Percentiles rank a stretch among this genome's conserved stretches.
phyloP scores from a whole-genome alignment of 1,284 basidiomycete species.

The Microbotryum scabiosae region DNA sequence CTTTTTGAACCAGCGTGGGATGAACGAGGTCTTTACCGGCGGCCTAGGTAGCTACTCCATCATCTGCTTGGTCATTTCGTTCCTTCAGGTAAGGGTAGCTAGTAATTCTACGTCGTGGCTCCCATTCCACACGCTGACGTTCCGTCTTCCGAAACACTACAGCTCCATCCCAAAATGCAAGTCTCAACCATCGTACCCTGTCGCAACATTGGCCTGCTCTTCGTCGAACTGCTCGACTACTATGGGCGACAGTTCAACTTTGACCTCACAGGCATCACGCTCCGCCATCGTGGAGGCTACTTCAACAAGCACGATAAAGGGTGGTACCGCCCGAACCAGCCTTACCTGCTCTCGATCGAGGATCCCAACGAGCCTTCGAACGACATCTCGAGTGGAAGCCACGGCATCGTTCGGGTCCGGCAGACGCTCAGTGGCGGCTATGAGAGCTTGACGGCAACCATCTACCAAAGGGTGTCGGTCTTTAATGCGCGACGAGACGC shows the following conservation, averaged over 20 bases:
- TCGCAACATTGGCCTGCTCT: conserved; percentile 78
- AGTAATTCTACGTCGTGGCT: neutral
- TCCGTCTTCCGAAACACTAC: neutral
- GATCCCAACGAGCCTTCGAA: conserved; percentile 91
- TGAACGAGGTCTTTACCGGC: conserved; percentile 96
- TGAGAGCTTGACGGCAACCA: conserved; percentile 65
- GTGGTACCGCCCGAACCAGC: conserved; percentile 59
- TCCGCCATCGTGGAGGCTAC: conserved; percentile 75
- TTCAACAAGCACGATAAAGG: conserved; percentile 69
- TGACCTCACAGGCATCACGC: conserved; percentile 75
- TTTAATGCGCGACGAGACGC: conserved; percentile 2
- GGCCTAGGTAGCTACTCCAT: conserved; percentile 91
- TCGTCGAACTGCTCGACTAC: conserved; percentile 94
- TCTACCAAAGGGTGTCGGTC: conserved; percentile 46
- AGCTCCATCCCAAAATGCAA: conserved; percentile 90
- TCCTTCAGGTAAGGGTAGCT: conserved; percentile 59
- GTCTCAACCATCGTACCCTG: conserved; percentile 76
- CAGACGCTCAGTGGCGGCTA: conserved; percentile 78
- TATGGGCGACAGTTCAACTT: conserved; percentile 92
- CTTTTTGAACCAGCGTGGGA: conserved; percentile 76
- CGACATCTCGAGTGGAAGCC: conserved; percentile 85
- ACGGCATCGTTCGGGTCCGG: conserved; percentile 70
- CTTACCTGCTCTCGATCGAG: conserved; percentile 71
- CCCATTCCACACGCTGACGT: neutral
- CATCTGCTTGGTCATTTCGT: conserved; percentile 84